phyloP scores from a whole-genome alignment of 177 flowering plant genomes.

The Vitis hybrid region DNA sequence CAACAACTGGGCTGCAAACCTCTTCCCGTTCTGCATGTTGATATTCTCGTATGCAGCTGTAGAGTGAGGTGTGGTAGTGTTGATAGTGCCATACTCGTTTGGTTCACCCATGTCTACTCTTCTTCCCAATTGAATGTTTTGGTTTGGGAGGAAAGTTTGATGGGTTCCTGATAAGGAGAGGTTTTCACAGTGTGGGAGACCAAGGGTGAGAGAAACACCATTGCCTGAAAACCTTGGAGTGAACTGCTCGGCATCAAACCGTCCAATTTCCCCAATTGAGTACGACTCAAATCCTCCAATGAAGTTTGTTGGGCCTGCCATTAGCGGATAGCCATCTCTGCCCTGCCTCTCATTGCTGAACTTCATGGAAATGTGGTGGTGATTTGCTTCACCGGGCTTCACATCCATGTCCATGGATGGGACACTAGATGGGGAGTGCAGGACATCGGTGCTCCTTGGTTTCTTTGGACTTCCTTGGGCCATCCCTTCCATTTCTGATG shows the following conservation, averaged over 20 bases:
- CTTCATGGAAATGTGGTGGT: slow-evolving; percentile 41
- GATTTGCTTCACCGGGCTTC: slow-evolving; percentile 38
- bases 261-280: slow-evolving; percentile 68
- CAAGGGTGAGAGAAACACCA: slow-evolving; percentile 83
- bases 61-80: slow-evolving; percentile 51
- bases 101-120: slow-evolving; percentile 58
- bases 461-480: slow-evolving; percentile 66
- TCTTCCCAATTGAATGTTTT: slow-evolving; percentile 64
- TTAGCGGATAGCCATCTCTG: slow-evolving; percentile 58
- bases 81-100: slow-evolving; percentile 52
- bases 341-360: slow-evolving; percentile 56
- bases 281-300: slow-evolving; percentile 72
- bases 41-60: slow-evolving; percentile 54
- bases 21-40: slow-evolving; percentile 48
- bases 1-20: slow-evolving; percentile 53
- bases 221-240: slow-evolving; percentile 63
- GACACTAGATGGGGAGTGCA: slow-evolving; percentile 31
- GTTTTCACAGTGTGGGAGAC: slow-evolving; percentile 79
- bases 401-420: slow-evolving; percentile 45
- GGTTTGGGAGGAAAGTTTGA: slow-evolving; percentile 60
- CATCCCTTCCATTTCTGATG: slow-evolving; percentile 56
- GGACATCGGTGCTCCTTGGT: slow-evolving; percentile 42
- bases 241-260: slow-evolving; percentile 69
- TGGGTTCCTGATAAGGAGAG: slow-evolving; percentile 63
- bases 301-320: slow-evolving; percentile 53